A percentile compares a stretch with the other conserved stretches of the same genome.
Conservation (phyloP, 257 asterid genomes). For the Solanum tarijense region DNA sequence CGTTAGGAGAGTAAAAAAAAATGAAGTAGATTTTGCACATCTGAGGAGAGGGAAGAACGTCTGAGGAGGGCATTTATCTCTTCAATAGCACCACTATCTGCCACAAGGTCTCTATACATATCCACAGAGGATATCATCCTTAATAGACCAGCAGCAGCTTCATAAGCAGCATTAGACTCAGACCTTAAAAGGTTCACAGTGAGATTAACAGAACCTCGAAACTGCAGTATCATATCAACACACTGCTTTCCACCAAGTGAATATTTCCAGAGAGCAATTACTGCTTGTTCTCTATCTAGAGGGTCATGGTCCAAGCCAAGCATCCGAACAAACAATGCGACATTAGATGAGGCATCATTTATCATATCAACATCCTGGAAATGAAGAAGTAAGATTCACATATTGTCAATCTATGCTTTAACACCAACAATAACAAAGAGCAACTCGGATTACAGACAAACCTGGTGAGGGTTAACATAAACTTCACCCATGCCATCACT, state of each 20-base stretch:
- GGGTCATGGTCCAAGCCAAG: constrained; percentile 78
- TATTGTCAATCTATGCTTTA: not conserved
- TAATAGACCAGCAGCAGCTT: constrained; percentile 83
- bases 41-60: constrained; percentile 45
- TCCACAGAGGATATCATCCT: constrained; percentile 52
- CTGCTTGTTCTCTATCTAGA: constrained; percentile 71
- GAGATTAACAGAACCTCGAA: constrained; percentile 56
- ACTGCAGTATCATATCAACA: constrained; percentile 60
- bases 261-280: constrained; percentile 68
- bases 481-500: constrained; percentile 35
- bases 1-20: not conserved
- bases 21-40: constrained; percentile 23
- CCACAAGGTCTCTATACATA: constrained; percentile 54
- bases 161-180: constrained; percentile 59
- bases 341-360: constrained; percentile 22
- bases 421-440: not conserved
- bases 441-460: not conserved
- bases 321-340: constrained; percentile 63
- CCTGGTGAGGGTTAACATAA: constrained; percentile 20
- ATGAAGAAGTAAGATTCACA: not conserved
- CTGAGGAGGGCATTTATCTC: constrained; percentile 55
- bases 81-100: constrained; percentile 74
- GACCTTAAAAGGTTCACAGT: constrained; percentile 66
- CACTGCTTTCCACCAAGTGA: constrained; percentile 72
- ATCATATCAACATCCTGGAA: constrained; percentile 45